Evolutionary conservation across 805 yeast genomes (phyloP), one percentile per base, ranked within the genome.

Genomic region (Teunomyces barrocoloradensis): DNA sequence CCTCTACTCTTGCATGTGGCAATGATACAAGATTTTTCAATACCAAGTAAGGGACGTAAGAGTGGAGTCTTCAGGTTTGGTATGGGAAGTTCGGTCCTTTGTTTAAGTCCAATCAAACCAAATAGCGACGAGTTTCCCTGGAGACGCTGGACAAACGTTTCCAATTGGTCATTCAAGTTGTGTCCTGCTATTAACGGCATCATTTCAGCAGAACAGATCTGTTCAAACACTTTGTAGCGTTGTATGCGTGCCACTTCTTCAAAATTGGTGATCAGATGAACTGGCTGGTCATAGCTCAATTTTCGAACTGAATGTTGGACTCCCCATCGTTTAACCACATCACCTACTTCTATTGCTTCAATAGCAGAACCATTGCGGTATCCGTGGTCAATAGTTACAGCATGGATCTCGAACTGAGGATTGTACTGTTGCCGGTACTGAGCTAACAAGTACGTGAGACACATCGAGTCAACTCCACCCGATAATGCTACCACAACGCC

Each of bases 391-490:
- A 87, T 77, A 0, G 91, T 84, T 32, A 85, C 69, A 2, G 89
- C 88, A 44, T 64, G 62, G 1, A 82, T 60, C 18, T 64, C 45
- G 15, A 78, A 52, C 1, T 54, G 49, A 2, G 66, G 57, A 5
- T 63, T 56, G 41, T 65, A 44, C 3, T 44, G 47, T 9, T 70
- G 49, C 28, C 58, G 64, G 53, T 68, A 77, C 21, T 65, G 61
- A 0, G 68, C 50, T 4, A 84, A 60, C 15, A 85, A 65, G 52
- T 75, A 75, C 0, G 86, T 72, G 38, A 87, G 61, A 11, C 87
- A 82, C 81, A 87, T 82, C 1, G 94, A 87, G 59, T 87, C 95
- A 0, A 84, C 89, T 1, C 95, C 95, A 1, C 96, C 96, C 12
- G 89, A 82, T 0, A 87, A 74, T 0, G 90, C 89, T 13, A 87